Evolutionary conservation across 345 rosid genomes (phyloP), one percentile per base, ranked within the genome.

Genomic region (Dovyalis caffra): DNA sequence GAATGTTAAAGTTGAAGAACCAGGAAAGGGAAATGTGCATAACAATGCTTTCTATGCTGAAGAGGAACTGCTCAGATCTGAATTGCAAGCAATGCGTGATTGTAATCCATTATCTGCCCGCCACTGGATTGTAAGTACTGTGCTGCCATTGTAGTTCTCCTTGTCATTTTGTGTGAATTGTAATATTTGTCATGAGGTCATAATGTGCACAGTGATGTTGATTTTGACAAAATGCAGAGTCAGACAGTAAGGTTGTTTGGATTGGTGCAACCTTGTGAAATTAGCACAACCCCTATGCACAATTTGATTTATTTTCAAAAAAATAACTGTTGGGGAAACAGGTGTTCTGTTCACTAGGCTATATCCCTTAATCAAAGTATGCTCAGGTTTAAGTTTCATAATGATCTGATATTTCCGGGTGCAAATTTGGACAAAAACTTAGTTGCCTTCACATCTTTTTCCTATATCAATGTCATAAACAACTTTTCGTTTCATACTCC

Each of bases 21-120:
- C 95, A 7, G 98, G 98, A 62, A 88, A 86, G 72, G 86, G 85
- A 67, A 93, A 93, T 86, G 83, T 93, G 71, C 98, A 91, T 78
- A 90, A 83, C 82, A 93, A 93, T 81, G 98, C 98, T 20, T 93
- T 93, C 83, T 93, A 82, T 86, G 95, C 97, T n/a, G 93, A 91
- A 78, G 95, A 93, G 85, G 86, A 83, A 34, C 77, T 93, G 74
- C 93, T 93, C 60, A 85, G 68, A 83, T 83, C 93, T 0, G 98
- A 93, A 80, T 75, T 82, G 80, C 88, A 87, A 85, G 98, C 97
- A 11, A 90, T 75, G 95, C 89, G 98, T 72, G 95, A 93, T 73
- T 91, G 97, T 74, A 89, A 90, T 80, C 92, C 97, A 35, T 76
- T 86, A 76, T 68, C 94, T 23, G 98, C 97, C 68, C 93, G 98